A percentile compares a stretch with the other conserved stretches of the same genome.
These are phyloP conservation scores for Porphyrellus cyaneotinctus DNA, from an alignment of 768 basidiomycete genomes.

Conservation along the genomic window DNA sequence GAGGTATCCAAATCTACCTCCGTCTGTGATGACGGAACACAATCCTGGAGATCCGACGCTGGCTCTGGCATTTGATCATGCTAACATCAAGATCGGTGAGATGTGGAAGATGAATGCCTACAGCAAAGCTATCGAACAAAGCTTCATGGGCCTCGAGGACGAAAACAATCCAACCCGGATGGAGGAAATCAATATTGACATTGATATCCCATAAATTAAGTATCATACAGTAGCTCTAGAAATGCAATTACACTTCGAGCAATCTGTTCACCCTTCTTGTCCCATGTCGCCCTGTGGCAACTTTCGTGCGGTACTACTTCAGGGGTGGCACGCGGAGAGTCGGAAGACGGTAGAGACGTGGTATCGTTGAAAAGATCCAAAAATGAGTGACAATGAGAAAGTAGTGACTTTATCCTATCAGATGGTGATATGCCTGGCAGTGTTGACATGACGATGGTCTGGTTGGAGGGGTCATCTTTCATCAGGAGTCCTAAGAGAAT, in stretches of 20 bases:
- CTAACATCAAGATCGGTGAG: slow-evolving; percentile 64
- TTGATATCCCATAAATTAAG: slow-evolving; percentile 20
- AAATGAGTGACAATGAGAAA: slow-evolving; percentile 39
- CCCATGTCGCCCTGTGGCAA: slow-evolving; percentile 15
- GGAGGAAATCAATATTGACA: slow-evolving; percentile 15
- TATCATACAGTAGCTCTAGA: slow-evolving; percentile 36
- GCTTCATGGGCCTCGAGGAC: slow-evolving; percentile 50
- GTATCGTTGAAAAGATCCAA: slow-evolving; percentile 39
- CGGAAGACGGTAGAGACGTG: slow-evolving; percentile 21
- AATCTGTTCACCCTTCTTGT: slow-evolving; percentile 38
- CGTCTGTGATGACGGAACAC: slow-evolving; percentile 29
- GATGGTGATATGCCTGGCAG: slow-evolving; percentile 34
- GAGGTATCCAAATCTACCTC: slow-evolving; percentile 84
- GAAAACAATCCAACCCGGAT: slow-evolving; percentile 30
- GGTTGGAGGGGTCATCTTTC: slow-evolving; percentile 31
- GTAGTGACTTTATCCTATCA: slow-evolving; percentile 22
- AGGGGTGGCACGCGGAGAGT: slow-evolving; percentile 1
- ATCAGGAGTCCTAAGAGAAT: slow-evolving; percentile 62
- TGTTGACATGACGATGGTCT: slow-evolving; percentile 28
- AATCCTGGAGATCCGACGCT: slow-evolving; percentile 42
- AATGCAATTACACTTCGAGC: slow-evolving; percentile 51
- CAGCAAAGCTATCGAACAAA: slow-evolving; percentile 63
- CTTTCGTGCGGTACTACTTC: slow-evolving; percentile 6
- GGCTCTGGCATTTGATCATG: slow-evolving; percentile 79
- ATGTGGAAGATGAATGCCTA: slow-evolving; percentile 88